Conservation (phyloP, 768 basidiomycete species). For the Boletellus ananas region DNA sequence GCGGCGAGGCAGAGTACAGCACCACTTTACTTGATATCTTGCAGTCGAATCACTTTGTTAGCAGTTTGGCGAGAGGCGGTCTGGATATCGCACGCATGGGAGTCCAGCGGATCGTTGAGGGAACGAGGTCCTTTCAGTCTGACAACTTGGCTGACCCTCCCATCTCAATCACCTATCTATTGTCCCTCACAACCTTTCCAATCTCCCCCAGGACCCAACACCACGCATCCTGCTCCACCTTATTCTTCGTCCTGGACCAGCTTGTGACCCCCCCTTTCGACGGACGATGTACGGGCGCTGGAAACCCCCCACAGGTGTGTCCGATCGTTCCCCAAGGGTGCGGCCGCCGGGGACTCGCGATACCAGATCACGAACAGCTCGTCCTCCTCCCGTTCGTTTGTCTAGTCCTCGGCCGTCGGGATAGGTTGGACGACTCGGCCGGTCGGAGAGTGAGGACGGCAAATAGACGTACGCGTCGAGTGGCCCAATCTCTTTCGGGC, state of each 20-base stretch:
- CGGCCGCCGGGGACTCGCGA: constrained; percentile 35
- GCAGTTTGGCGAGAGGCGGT: neutral
- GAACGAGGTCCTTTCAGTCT: constrained; percentile 2
- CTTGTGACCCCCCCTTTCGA: constrained; percentile 51
- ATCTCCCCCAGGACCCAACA: constrained; percentile 95
- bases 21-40: constrained; percentile 8
- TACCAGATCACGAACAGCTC: constrained; percentile 81
- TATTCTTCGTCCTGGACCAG: constrained; percentile 63
- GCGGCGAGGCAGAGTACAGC: constrained; percentile 1
- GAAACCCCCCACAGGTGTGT: constrained; percentile 17
- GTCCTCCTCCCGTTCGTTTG: constrained; percentile 84
- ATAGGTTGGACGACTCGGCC: constrained; percentile 46
- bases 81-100: too few relatives aligned
- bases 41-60: neutral
- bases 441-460: constrained; percentile 62
- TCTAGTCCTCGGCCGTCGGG: constrained; percentile 84
- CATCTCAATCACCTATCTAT: constrained; percentile 54
- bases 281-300: constrained; percentile 43
- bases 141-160: constrained; percentile 49
- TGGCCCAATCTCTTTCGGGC: constrained; percentile 54
- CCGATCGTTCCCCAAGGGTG: constrained; percentile 6
- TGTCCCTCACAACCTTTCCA: constrained; percentile 66
- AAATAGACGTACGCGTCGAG: constrained; percentile 75
- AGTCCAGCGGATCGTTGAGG: too few relatives aligned
- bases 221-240: constrained; percentile 90